A percentile compares a stretch with the other conserved stretches of the same genome.
Evolutionary conservation across 805 yeast species (phyloP).

Genomic region (Scheffersomyces lignosus): DNA sequence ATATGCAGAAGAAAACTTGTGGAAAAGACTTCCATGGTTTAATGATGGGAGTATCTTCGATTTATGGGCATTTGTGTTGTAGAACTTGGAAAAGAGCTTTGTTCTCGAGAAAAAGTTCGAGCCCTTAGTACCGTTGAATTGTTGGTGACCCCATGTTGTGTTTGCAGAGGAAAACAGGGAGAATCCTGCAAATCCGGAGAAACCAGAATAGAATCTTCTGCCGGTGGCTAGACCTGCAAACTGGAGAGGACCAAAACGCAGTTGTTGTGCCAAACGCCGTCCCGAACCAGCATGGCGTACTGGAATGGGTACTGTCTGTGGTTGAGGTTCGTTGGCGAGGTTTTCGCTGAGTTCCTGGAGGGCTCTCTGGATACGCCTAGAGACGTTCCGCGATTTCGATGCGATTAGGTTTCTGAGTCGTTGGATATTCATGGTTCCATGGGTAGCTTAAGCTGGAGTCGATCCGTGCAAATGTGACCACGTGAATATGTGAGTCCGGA

Average conservation of each 20-base stretch:
- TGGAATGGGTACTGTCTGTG: constrained; percentile 35
- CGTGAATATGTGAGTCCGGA: too few relatives aligned
- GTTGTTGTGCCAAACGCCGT: too few relatives aligned
- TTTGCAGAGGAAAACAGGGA: constrained; percentile 7
- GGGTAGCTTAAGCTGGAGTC: too few relatives aligned
- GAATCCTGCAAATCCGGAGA: too few relatives aligned
- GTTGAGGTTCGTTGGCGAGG: constrained; percentile 24
- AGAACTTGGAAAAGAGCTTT: constrained; percentile 12
- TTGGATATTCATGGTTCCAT: constrained; percentile 13
- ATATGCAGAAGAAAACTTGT: constrained; percentile 22
- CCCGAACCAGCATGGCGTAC: too few relatives aligned
- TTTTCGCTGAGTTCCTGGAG: constrained; percentile 48
- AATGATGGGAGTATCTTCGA: constrained; percentile 2
- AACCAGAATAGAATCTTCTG: too few relatives aligned
- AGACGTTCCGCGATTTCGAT: constrained; percentile 43
- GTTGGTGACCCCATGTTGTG: too few relatives aligned
- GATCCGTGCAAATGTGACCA: too few relatives aligned
- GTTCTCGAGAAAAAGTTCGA: constrained; percentile 6
- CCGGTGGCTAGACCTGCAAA: too few relatives aligned
- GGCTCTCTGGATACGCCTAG: constrained; percentile 46
- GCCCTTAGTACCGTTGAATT: too few relatives aligned
- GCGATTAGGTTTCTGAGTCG: constrained; percentile 45
- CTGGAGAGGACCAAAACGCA: too few relatives aligned
- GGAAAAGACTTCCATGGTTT: constrained; percentile 18
- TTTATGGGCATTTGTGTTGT: constrained; percentile 5